Evolutionary conservation across 805 yeast genomes (phyloP), one percentile per base, ranked within the genome.

Genomic region (Isabelozyma gotoi): DNA sequence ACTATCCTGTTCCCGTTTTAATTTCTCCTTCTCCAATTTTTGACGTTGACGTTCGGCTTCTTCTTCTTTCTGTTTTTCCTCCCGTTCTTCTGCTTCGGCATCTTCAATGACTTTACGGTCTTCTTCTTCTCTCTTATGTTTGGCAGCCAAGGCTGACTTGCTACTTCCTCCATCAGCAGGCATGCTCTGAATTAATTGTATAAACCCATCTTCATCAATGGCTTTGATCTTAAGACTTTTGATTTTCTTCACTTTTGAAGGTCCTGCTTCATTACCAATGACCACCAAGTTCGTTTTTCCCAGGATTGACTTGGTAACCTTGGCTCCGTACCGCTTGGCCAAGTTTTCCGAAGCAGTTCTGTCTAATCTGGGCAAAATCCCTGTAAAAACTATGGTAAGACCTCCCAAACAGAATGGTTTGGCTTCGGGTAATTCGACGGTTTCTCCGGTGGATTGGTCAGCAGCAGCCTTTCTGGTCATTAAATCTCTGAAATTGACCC

Each of bases 231-330:
- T 76, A 50, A 83, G 70, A 41, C 81, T 78, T 54, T 80, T 84
- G 51, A 95, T 92, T 56, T 84, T 88, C 54, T 80, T 80, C 35
- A 94, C 81, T 63, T 94, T 94, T n/a, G 89, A 82, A 2, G 98
- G 97, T 0, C 99, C 99, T 2, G 99, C 98, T 52, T 94, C 97
- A 41, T 78, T 89, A 6, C 99, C 99, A 21, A 94, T 73, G 1
- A 94, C 97, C 2, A 92, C 96, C 37, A 90, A 73, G 18, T 89
- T 79, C 0, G 99, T 94, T 56, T 85, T 88, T 8, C 88, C 81
- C 43, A 94, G 86, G 19, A 92, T 84, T 0, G 96, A 79, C 53
- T 88, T 82, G 4, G 95, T 88, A 14, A 92, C 96, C 54, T 83
- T 83, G 3, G 96, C 99, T 12, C 99, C 99, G 56, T 92, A 89